Evolutionary conservation across 345 rosid genomes (phyloP), one percentile per base, ranked within the genome.

Genomic region (Hibiscus syriacus): DNA sequence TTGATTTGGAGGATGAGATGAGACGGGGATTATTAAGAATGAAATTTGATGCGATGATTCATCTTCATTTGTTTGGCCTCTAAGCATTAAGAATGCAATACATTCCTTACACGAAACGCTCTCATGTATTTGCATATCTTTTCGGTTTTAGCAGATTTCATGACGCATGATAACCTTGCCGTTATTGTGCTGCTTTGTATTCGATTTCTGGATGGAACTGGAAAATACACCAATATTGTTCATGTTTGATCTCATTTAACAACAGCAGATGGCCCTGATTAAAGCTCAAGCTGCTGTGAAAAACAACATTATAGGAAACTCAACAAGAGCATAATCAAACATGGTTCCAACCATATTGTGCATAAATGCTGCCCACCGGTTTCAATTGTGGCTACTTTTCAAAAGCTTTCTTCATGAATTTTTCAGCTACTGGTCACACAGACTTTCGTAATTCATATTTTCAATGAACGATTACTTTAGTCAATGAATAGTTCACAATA

Each of bases 1-100:
- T 82, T 16, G 94, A 93, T 45, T 66, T 88, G 30, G 97, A 93
- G 45, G 92, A 87, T 64, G 94, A 88, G 88, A 87, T 93, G 68
- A 69, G 68, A 69, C 81, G 2, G 93, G n/a, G n/a, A n/a, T n/a
- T n/a, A n/a, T n/a, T n/a, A n/a, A n/a, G n/a, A n/a, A n/a, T n/a
- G n/a, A n/a, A n/a, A 4, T 32, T n/a, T 57, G 7, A 57, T 58
- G 45, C 16, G 14, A 17, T 32, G 17, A 32, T 58, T 58, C 16
- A 2, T 17, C 25, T 58, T 60, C 3, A 0, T 38, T 38, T 38
- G 65, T 36, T 60, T 54, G 34, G 46, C 19, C 41, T 11, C 3
- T 22, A 41, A 12, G 14, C 14, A 13, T 23, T 41, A 16, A 63
- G 57, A 65, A 38, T 65, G 43, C 13, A 30, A 64, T 29, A 17